These are phyloP conservation scores for Candida tropicalis DNA, from an alignment of 1,139 yeast genomes.

Conservation along the genomic window DNA sequence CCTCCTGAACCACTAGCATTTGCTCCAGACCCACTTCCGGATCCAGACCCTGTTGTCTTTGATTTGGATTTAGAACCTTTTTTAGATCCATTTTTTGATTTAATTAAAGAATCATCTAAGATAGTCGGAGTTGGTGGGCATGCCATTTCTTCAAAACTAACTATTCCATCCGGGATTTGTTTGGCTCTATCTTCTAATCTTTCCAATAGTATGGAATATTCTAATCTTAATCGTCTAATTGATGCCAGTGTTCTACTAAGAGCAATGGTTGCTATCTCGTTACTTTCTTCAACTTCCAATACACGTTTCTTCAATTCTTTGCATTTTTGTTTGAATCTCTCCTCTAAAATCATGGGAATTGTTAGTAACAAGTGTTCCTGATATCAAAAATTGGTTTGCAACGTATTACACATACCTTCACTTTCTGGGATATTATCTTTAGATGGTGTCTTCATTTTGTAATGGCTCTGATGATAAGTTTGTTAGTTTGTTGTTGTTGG, in stretches of 20 bases:
- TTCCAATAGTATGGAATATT: slow-evolving; percentile 79
- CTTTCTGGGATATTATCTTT: slow-evolving; percentile 44
- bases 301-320: slow-evolving; percentile 73
- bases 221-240: slow-evolving; percentile 78
- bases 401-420: slow-evolving; percentile 36
- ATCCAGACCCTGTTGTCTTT: slow-evolving; percentile 10
- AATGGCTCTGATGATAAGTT: slow-evolving; percentile 4
- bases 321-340: slow-evolving; percentile 60
- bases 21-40: slow-evolving; percentile 12
- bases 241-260: slow-evolving; percentile 77
- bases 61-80: slow-evolving; percentile 22
- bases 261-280: slow-evolving; percentile 77
- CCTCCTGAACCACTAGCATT: not conserved
- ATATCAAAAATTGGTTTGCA: too few species aligned
- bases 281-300: slow-evolving; percentile 73
- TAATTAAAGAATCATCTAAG: slow-evolving; percentile 30
- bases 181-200: slow-evolving; percentile 65
- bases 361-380: too few species aligned
- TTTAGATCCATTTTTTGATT: slow-evolving; percentile 26
- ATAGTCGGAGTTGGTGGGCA: slow-evolving; percentile 45
- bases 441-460: slow-evolving; percentile 16
- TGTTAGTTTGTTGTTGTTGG: not conserved
- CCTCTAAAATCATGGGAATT: too few species aligned
- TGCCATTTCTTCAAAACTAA: slow-evolving; percentile 42
- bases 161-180: slow-evolving; percentile 34